Base-by-base conservation (phyloP, 2,329 filamentous ascomycete species). In the Aspergillus alliaceus region DNA sequence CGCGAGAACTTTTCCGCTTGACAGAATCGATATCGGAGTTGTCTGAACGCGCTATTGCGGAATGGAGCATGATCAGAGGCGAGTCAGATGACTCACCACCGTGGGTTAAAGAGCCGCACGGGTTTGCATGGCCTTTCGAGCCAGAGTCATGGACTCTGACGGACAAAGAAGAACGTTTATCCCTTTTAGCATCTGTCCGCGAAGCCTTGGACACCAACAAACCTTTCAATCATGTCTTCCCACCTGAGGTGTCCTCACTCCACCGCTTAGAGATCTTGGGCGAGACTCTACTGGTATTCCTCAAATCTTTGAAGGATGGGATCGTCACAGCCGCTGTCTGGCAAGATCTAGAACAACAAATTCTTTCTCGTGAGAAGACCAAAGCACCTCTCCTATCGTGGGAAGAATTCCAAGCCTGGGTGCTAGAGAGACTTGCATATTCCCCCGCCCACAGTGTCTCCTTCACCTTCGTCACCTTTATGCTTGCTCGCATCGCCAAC, bases 1-100 rank as follows among this genome's bases (percentile, higher is more conserved):
- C 95, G 1, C 87, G 90, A 59, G 93, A 97, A 73, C 81, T 98
- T 8, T 96, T 96, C 75, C 88, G 88, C 69, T 84, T 99, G 67
- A 97, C 92, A 5, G 91, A 96, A 72, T 85, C 87, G 11, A 82
- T 96, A 72, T 84, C 86, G 68, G 80, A 83, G 64, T 70, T 86
- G 64, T 78, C 78, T 27, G 82, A 85, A 63, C 80, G 84, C 32
- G 80, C 83, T 11, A 73, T 86, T 25, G 85, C 84, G 8, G 85
- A 87, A 63, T 87, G 84, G 84, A 80, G 79, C 47, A 88, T 87
- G 85, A 82, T 78, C 27, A 77, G 78, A 52, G 67, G 71, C 37
- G 74, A 75, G 34, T 61, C 60, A 7, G 67, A 70, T 34, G 69
- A 74, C 32, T 60, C 63, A n/a, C 64, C 66, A 3, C 77, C 83